phyloP scores from a whole-genome alignment of 805 yeast genomes.

The Candida chauliodis region DNA sequence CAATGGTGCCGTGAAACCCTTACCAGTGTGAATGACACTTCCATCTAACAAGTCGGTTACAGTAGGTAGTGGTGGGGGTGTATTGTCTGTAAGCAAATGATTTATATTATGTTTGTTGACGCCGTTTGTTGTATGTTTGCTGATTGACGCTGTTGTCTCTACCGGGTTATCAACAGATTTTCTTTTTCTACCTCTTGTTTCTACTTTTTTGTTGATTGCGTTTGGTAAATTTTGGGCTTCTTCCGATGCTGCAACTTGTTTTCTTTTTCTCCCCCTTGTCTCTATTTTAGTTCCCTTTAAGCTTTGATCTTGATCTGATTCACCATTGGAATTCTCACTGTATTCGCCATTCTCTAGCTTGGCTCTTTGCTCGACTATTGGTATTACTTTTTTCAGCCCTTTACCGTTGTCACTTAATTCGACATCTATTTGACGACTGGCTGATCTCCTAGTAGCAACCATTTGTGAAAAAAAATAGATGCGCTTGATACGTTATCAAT shows the following conservation, averaged over 20 bases:
- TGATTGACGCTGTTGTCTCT: no score
- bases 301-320: neutral
- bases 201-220: neutral
- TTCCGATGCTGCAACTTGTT: neutral
- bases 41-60: neutral
- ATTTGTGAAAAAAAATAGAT: neutral
- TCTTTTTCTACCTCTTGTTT: constrained; percentile 10
- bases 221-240: no score
- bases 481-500: neutral
- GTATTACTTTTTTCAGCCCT: neutral
- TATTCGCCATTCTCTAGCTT: constrained; percentile 1
- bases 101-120: constrained; percentile 9
- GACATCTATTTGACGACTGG: neutral
- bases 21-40: neutral
- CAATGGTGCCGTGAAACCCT: neutral
- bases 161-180: no score
- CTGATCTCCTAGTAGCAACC: constrained; percentile 11
- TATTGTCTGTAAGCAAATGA: constrained; percentile 9
- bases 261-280: constrained; percentile 10
- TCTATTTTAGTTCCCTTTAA: neutral
- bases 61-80: constrained; percentile 1
- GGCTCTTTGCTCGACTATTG: neutral
- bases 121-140: no score
- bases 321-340: constrained; percentile 8
- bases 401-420: constrained; percentile 10